phyloP scores from a whole-genome alignment of 108 stramenopile genomes.

The Skeletonema potamos region DNA sequence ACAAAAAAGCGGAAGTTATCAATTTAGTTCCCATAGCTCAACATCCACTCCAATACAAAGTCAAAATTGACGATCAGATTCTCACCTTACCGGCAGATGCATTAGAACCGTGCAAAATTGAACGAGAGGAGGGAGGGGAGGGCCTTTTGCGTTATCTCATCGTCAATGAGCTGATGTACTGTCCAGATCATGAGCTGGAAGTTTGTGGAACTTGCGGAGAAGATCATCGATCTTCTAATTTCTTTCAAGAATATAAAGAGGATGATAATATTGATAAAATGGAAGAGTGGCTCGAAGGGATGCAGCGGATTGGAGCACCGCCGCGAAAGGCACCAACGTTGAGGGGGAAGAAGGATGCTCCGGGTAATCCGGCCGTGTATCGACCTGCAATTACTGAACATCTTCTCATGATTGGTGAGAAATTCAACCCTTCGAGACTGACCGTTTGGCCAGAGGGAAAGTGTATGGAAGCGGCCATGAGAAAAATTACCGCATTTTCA shows the following conservation, averaged over 20 bases:
- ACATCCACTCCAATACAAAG: slow-evolving; percentile 4
- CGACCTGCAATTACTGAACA: slow-evolving; percentile 1
- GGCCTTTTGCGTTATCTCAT: neutral
- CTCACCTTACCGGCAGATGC: neutral
- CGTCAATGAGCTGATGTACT: slow-evolving; percentile 9
- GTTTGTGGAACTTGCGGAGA: slow-evolving; percentile 4
- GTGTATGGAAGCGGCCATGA: neutral
- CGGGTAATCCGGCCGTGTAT: slow-evolving; percentile 9
- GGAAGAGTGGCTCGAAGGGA: neutral
- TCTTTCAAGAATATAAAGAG: neutral
- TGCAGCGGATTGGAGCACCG: neutral
- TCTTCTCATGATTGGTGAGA: slow-evolving; percentile 4
- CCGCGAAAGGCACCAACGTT: neutral
- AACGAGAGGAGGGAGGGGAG: slow-evolving; percentile 7
- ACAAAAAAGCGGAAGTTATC: slow-evolving; percentile 14
- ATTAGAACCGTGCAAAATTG: slow-evolving; percentile 7
- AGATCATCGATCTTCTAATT: slow-evolving; percentile 1
- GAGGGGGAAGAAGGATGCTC: slow-evolving; percentile 1
- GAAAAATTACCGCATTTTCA: slow-evolving; percentile 3
- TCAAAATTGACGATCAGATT: neutral
- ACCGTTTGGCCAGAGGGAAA: neutral
- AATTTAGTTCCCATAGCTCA: slow-evolving; percentile 5
- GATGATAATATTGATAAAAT: slow-evolving; percentile 7
- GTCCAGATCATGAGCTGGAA: slow-evolving; percentile 3
- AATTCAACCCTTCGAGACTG: neutral